Evolutionary conservation across 2,329 filamentous ascomycete genomes (phyloP).

Genomic region (Calonectria ilicicola): DNA sequence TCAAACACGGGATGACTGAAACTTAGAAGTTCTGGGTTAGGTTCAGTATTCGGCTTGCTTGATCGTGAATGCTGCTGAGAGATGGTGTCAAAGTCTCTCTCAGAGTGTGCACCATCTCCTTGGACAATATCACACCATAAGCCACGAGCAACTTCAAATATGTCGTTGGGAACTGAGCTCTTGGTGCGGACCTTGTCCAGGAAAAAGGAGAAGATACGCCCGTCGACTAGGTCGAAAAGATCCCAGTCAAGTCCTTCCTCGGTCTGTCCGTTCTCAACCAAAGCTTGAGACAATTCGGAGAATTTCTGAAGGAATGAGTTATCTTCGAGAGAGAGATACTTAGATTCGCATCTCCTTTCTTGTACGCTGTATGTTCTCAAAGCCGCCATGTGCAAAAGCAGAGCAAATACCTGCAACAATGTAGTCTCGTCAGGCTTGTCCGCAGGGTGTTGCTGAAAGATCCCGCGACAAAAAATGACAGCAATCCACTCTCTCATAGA

Average conservation of each 20-base stretch:
- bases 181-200: constrained; percentile 25
- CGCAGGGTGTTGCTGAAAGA: constrained; percentile 17
- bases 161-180: background rate
- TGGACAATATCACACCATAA: constrained; percentile 9
- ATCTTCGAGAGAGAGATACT: background rate
- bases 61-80: background rate
- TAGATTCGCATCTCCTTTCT: constrained; percentile 26
- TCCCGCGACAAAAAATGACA: constrained; percentile 24
- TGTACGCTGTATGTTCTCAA: constrained; percentile 25
- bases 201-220: constrained; percentile 43
- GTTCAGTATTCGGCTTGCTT: background rate
- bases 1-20: constrained; percentile 63
- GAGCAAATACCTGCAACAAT: constrained; percentile 22
- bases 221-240: constrained; percentile 49
- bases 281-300: constrained; percentile 37
- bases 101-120: background rate
- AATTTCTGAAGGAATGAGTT: constrained; percentile 19
- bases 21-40: constrained; percentile 44
- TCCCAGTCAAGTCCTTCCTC: constrained; percentile 37
- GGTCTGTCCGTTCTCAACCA: constrained; percentile 16
- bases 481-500: constrained; percentile 24
- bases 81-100: background rate
- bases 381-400: constrained; percentile 25
- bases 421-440: background rate
- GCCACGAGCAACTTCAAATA: constrained; percentile 10